Evolutionary conservation across 192 early-diverging fungal species (phyloP), one percentile per base, ranked within the genome.

Genomic region (Glomus cerebriforme): DNA sequence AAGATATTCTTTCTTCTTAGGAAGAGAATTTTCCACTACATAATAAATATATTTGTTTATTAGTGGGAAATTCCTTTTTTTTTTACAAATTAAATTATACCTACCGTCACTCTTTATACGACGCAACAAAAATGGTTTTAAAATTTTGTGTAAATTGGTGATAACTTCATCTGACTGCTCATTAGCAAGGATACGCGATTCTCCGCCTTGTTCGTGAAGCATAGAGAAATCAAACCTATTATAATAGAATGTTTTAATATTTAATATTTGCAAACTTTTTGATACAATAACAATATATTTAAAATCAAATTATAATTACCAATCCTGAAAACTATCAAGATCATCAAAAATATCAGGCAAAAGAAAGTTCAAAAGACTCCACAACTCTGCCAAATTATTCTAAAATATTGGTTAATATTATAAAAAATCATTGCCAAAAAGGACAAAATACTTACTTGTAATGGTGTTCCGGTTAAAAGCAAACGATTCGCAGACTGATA

Each of bases 321-420:
- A 97, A 27, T 88, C 89, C 66, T 94, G 90, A 85, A 98, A 98
- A 71, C 87, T 92, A 59, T 93, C 93, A 59, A 94, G 86, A 66
- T 94, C 93, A 66, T 94, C 91, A 84, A 99, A 99, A 43, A 99
- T 95, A 81, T 96, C 94, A n/a, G 97, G 97, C 63, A 97, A 84
- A 26, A 98, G 86, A 73, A 97, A 99, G 80, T 99, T 96, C 24
- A 99, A 88, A 71, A 99, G 83, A 78, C 95, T 94, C 97, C 97
- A 99, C 10, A 99, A 90, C 81, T 99, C 96, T 1, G 91, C 83
- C 54, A 99, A 81, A 80, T 96, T 96, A 85, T 99, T 99, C 86
- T 94, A 85, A 43, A 26, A 74, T 74, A 78, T 34, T 70, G 77
- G 17, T 17, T 34, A 32, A n/a, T n/a, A 43, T 10, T 17, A 34